Conservation (phyloP, 306 rosid species). For the Corylus avellana region DNA sequence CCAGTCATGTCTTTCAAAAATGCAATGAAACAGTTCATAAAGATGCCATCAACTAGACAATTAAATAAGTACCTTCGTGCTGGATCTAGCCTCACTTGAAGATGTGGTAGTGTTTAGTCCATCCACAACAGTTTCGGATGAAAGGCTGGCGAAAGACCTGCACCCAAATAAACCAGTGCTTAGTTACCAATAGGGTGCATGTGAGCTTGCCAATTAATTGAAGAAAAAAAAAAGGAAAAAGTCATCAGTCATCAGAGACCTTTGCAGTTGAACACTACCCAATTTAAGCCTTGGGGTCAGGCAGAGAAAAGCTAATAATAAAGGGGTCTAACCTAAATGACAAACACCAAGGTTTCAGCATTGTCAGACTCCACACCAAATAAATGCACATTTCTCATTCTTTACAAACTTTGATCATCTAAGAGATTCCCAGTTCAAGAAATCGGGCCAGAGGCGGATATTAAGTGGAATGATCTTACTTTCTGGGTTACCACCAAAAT, state of each 20-base stretch:
- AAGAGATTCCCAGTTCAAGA: conserved; percentile 7
- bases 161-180: conserved; percentile 18
- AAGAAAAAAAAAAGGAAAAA: background rate
- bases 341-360: conserved; percentile 13
- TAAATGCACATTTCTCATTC: background rate
- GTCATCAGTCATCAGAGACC: conserved; percentile 7
- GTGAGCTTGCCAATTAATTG: background rate
- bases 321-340: background rate
- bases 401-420: background rate
- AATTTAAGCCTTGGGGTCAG: background rate
- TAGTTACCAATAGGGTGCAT: conserved; percentile 5
- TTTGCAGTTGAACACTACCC: background rate
- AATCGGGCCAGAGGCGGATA: background rate
- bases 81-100: conserved; percentile 59
- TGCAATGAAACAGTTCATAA: background rate
- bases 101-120: conserved; percentile 51
- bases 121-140: conserved; percentile 59
- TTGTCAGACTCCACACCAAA: background rate
- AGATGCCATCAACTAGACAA: conserved; percentile 5
- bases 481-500: background rate
- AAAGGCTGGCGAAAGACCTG: conserved; percentile 62
- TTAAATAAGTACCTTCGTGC: conserved; percentile 55
- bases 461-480: background rate
- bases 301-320: background rate
- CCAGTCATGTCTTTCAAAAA: background rate